Base-by-base conservation (phyloP, 2,329 filamentous ascomycete species). In the Zopfia rhizophila region DNA sequence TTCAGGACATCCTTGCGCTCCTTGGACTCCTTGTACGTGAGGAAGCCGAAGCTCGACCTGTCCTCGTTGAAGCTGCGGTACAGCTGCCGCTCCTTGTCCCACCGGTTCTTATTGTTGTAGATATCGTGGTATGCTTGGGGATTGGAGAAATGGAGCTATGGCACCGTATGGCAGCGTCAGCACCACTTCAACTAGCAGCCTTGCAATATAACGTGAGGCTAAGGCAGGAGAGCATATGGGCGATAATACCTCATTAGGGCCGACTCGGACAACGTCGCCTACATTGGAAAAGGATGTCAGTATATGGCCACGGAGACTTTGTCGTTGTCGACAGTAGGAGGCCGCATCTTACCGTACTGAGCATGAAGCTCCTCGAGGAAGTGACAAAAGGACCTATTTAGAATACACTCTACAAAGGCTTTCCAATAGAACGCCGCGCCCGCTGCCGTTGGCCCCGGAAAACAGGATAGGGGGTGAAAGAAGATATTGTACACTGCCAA, bases 111-210 rank as follows among this genome's bases (percentile, higher is more conserved):
- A 37, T 63, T 62, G 51, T 70, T 73, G 57, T 77, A 77, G 25
- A 78, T 77, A 25, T 73, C 72, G 48, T 73, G 60, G 52, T 76
- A 78, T 17, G 70, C 73, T 7, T 66, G 37, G 1, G 75, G 75
- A 13, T 69, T 63, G 7, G 66, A 67, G 58, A 77, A 77, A 48
- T 77, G 73, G 22, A 77, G 68, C 71, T 76, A 43, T 18, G 49
- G 51, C 30, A 43, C n/a, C 25, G 38, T 19, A 17, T 16, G 16
- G 16, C 21, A 22, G 19, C 22, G 16, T 12, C 14, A 8, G 32
- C 25, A 35, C 18, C 8, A 8, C 29, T 11, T 32, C 29, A 12
- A 32, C 14, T 10, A 8, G 14, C 14, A 33, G 31, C 33, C 4
- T 12, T 21, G 25, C 25, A 17, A 27, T 23, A 25, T 22, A 17